Conservation (phyloP, 768 basidiomycete genomes). For the Tylopilus sp. region DNA sequence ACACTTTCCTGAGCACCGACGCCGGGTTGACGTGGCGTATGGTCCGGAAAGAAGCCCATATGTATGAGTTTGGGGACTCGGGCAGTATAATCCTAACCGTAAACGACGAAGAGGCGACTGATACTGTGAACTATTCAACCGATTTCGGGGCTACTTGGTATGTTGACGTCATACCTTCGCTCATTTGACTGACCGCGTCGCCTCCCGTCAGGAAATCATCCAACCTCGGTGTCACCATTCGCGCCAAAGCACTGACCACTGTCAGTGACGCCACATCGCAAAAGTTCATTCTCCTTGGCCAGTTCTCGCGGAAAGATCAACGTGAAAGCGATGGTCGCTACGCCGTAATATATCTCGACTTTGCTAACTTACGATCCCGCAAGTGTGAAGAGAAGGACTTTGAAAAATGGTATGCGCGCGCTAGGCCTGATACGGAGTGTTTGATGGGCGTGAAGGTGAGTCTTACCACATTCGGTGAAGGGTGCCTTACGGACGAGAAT, state of each 20-base stretch:
- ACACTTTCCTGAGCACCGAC: constrained; percentile 91
- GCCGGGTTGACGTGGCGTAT: constrained; percentile 86
- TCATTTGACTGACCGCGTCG: background rate
- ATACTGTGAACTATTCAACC: constrained; percentile 70
- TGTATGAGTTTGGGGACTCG: constrained; percentile 95
- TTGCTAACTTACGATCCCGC: constrained; percentile 59
- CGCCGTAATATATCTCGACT: constrained; percentile 80
- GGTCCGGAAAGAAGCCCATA: constrained; percentile 71
- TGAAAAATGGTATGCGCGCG: constrained; percentile 85
- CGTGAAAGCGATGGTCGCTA: constrained; percentile 52
- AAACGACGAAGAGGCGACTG: constrained; percentile 79
- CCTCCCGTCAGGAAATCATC: constrained; percentile 56
- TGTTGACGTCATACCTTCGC: constrained; percentile 22
- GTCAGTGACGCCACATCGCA: constrained; percentile 95
- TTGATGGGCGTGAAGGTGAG: constrained; percentile 91
- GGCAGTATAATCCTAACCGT: constrained; percentile 78
- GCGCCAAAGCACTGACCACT: constrained; percentile 77
- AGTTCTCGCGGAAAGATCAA: constrained; percentile 61
- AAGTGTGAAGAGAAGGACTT: constrained; percentile 74
- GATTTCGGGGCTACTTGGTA: constrained; percentile 85
- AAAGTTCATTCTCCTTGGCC: constrained; percentile 88
- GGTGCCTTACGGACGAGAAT: background rate
- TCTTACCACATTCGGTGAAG: background rate
- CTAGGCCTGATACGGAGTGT: constrained; percentile 62
- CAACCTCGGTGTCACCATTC: constrained; percentile 64